These are phyloP conservation scores for Gracilaria gracilis DNA, from an alignment of 23 red algal genomes.

Conservation along the genomic window DNA sequence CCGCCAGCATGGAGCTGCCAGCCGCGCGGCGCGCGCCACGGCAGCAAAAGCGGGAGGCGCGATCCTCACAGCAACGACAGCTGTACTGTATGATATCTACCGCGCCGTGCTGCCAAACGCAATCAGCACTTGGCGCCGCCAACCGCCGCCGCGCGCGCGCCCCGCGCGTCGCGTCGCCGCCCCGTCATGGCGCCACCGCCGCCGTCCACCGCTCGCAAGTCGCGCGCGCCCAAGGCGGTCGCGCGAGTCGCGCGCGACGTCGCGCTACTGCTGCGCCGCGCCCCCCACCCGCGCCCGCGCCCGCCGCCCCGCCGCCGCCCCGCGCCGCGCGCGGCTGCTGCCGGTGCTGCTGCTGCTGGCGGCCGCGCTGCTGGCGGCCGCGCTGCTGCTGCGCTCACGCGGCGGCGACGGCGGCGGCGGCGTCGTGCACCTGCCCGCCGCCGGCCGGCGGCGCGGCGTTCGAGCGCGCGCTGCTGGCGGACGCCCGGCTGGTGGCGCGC, in stretches of 20 bases:
- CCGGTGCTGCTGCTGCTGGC: not conserved
- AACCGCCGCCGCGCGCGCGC: not conserved
- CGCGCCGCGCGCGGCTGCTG: not conserved
- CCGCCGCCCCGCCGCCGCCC: not conserved
- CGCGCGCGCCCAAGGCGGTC: not conserved
- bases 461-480: not conserved
- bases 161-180: not conserved
- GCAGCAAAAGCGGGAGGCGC: not conserved
- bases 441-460: not conserved
- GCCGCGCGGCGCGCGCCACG: not conserved
- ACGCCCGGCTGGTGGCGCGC: not conserved
- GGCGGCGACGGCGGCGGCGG: no score
- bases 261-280: not conserved
- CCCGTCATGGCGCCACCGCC: not conserved
- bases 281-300: not conserved
- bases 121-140: no score
- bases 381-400: no score
- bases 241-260: not conserved
- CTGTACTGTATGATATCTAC: no score
- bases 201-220: no score
- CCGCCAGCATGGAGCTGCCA: no score
- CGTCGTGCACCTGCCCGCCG: not conserved
- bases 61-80: no score
- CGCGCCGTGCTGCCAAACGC: no score
- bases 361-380: not conserved